phyloP scores from a whole-genome alignment of 2,329 filamentous ascomycete genomes.

The Sarocladium oryzae region DNA sequence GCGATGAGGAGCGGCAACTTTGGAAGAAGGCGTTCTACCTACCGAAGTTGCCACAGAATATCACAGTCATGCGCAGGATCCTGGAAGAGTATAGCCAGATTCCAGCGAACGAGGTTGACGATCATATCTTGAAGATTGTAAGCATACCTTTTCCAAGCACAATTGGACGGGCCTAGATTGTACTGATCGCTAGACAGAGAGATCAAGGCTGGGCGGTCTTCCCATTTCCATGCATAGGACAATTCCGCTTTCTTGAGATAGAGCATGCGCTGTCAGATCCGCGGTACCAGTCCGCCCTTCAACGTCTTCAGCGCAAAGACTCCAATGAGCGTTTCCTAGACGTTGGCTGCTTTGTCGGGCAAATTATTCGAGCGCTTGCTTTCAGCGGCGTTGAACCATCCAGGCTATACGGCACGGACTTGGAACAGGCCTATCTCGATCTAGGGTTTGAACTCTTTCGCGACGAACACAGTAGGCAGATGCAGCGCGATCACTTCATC shows the following conservation, averaged over 20 bases:
- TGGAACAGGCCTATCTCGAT: slow-evolving; percentile 43
- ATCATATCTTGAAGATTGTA: slow-evolving; percentile 30
- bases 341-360: slow-evolving; percentile 45
- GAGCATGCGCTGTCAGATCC: not conserved
- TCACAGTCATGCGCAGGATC: slow-evolving; percentile 28
- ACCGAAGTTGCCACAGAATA: slow-evolving; percentile 29
- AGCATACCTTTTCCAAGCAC: slow-evolving; percentile 11
- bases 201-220: not conserved
- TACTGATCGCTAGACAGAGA: too few species aligned
- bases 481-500: slow-evolving; percentile 37
- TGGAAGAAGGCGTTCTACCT: slow-evolving; percentile 28
- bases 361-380: slow-evolving; percentile 40
- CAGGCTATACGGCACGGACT: slow-evolving; percentile 43
- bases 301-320: slow-evolving; percentile 9
- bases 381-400: slow-evolving; percentile 41
- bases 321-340: slow-evolving; percentile 38
- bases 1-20: not conserved
- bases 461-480: slow-evolving; percentile 34
- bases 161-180: too few species aligned
- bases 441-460: slow-evolving; percentile 58
- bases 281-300: not conserved
- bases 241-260: not conserved
- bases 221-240: not conserved
- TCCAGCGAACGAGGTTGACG: slow-evolving; percentile 26
- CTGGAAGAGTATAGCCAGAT: slow-evolving; percentile 33